phyloP scores from a whole-genome alignment of 345 rosid genomes.

The Limnanthes douglasii region DNA sequence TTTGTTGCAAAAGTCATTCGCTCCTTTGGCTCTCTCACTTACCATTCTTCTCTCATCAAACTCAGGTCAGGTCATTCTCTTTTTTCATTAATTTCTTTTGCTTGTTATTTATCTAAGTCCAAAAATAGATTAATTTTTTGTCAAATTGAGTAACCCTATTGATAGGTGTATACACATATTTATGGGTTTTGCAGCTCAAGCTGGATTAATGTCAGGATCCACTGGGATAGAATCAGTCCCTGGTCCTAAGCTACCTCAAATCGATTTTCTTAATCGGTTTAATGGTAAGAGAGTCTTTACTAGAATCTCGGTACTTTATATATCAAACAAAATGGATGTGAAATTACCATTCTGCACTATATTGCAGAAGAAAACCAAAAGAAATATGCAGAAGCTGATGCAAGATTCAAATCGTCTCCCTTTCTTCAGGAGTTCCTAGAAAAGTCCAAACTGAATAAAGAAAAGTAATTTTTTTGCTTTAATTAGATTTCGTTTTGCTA shows the following conservation, averaged over 20 bases:
- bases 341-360: too few species aligned
- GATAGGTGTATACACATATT: not conserved
- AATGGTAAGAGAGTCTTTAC: constrained; percentile 57
- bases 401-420: constrained; percentile 70
- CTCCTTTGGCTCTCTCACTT: constrained; percentile 58
- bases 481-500: too few species aligned
- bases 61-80: constrained; percentile 36
- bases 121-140: too few species aligned
- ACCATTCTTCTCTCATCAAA: constrained; percentile 48
- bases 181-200: constrained; percentile 38
- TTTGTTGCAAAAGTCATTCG: constrained; percentile 17
- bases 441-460: constrained; percentile 57
- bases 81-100: not conserved
- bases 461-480: constrained; percentile 33
- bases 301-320: too few species aligned
- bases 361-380: constrained; percentile 82
- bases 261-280: constrained; percentile 60
- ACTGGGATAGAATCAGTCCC: constrained; percentile 90
- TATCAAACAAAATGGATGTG: too few species aligned
- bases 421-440: constrained; percentile 74
- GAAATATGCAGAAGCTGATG: constrained; percentile 73
- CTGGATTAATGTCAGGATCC: constrained; percentile 70
- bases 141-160: too few species aligned
- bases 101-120: not conserved
- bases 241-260: constrained; percentile 64